Evolutionary conservation across 495 filamentous ascomycete species (phyloP), one percentile per base, ranked within the genome.

Genomic region (Aspergillus campestris): DNA sequence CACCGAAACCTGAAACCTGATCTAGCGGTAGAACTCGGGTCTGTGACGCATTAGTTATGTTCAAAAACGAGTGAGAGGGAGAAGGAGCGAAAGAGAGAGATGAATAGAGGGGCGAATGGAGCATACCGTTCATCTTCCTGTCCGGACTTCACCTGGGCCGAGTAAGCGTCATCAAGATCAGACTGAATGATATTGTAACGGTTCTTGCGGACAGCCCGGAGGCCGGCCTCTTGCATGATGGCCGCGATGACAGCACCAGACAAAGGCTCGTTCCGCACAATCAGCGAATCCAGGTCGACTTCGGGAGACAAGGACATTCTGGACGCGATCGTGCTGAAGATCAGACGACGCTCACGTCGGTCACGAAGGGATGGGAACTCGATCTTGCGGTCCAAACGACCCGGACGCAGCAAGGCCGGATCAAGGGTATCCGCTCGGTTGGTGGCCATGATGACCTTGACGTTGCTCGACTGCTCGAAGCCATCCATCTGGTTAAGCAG

Each of bases 361-460:
- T 98, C 92, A 50, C 88, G 78, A 41, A 98, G 77, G 30, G 75
- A 84, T 8, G 92, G 92, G 69, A 98, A 98, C 65, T 98, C 92
- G 53, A 98, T 98, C 77, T 98, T 98, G 52, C 92, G 79, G 65
- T 98, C 92, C 45, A 98, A 77, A 67, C 92, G 89, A 47, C 92
- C 92, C 13, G 92, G 92, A 47, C 92, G 87, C 38, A 98, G 79
- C 53, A 98, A 70, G 9, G 92, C 92, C 4, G 92, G 92, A 60
- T 98, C 92, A 40, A 98, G 74, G 10, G 94, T 98, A 58, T 98
- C 92, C 39, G 92, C 94, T 54, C 92, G 82, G 71, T 98, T 98
- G 51, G 92, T 98, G 45, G 92, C 92, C 92, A 98, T 98, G 72
- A 98, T 97, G 58, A 98, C 92, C 69, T 98, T 98, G 64, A 98